Evolutionary conservation across 495 filamentous ascomycete genomes (phyloP), one percentile per base, ranked within the genome.

Genomic region (Aspergillus asperescens): DNA sequence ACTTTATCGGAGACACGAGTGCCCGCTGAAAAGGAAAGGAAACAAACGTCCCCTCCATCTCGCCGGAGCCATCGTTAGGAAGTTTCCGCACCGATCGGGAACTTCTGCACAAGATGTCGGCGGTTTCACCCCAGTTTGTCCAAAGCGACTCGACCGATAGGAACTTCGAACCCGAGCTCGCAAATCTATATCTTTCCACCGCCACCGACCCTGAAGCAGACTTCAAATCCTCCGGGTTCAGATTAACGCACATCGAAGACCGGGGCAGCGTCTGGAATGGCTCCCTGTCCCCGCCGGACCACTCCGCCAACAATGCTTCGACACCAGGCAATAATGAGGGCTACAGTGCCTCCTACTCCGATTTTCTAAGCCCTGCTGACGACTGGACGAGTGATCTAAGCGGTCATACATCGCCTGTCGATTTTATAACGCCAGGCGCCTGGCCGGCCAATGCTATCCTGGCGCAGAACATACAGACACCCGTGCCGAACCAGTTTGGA

Each of bases 131-230:
- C n/a, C 56, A 60, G 10, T 58, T 64, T 38, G 52, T 58, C 45
- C 54, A 52, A 27, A 53, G 54, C 24, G 56, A 63, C 19, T 62
- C 64, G 7, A 57, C 54, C 35, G 56, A 49, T 16, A 45, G 48
- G 19, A 53, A 28, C 20, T 47, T 56, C 16, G 39, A 54, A 12
- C 16, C 48, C 19, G 49, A 49, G 18, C 45, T 57, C 20, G 49
- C 48, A 20, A 70, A 75, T 39, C 68, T 69, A 20, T 76, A 73
- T 55, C 64, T 73, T 6, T 72, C 70, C 4, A 62, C 68, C 15
- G 57, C 64, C 7, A 67, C 64, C 9, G 73, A 74, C 51, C 70
- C 66, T 0, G 73, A 76, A 57, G 57, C 62, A 6, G 67, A 58
- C 15, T 70, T 74, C 27, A 62, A 62, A 45, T 63, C 65, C n/a